These are phyloP conservation scores for Eimeria praecox DNA, from an alignment of 169 alveolate species.

Conservation along the genomic window DNA sequence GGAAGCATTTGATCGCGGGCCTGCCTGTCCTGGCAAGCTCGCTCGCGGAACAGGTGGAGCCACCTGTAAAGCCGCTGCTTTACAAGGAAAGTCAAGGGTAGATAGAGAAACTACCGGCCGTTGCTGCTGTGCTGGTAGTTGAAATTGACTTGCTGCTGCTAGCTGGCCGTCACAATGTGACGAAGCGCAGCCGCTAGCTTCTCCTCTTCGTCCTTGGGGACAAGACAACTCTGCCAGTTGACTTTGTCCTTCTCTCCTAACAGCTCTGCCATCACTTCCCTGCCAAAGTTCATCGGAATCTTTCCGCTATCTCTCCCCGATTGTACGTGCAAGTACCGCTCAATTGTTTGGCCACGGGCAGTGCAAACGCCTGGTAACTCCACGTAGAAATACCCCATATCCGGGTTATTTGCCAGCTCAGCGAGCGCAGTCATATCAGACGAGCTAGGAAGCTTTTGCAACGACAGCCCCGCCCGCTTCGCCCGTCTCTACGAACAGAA, in stretches of 20 bases:
- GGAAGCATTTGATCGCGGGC: neutral
- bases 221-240: constrained; percentile 77
- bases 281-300: constrained; percentile 77
- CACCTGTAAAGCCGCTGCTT: neutral
- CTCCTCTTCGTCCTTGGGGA: constrained; percentile 54
- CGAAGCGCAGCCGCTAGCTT: constrained; percentile 46
- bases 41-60: neutral
- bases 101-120: neutral
- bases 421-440: constrained; percentile 59
- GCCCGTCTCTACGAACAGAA: constrained; percentile 71
- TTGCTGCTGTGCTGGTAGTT: neutral
- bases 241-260: constrained; percentile 60
- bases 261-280: constrained; percentile 72
- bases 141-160: neutral
- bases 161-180: neutral
- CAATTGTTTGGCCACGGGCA: constrained; percentile 76
- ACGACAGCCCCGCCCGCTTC: constrained; percentile 42
- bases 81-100: neutral
- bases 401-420: constrained; percentile 38
- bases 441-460: constrained; percentile 15
- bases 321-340: constrained; percentile 69
- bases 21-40: neutral
- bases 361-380: constrained; percentile 81
- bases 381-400: constrained; percentile 68
- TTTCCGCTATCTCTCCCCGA: constrained; percentile 28